Conservation (phyloP, 495 filamentous ascomycete species). For the Polyplosphaeria fusca region DNA sequence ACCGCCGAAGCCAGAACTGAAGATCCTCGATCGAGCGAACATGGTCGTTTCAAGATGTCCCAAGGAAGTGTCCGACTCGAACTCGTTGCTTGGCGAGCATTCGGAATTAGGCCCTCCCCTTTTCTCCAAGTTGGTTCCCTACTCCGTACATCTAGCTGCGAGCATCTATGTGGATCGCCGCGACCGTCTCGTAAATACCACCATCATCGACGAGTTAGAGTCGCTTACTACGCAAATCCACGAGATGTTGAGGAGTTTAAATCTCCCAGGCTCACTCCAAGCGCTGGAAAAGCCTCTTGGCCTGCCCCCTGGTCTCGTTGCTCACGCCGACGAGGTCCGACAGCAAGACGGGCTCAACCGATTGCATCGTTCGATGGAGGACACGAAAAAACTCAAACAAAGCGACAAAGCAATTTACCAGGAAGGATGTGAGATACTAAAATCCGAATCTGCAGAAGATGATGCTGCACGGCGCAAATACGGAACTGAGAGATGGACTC, state of each 20-base stretch:
- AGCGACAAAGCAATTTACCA: constrained; percentile 72
- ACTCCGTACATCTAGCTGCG: constrained; percentile 90
- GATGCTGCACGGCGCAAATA: constrained; percentile 69
- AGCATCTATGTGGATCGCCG: constrained; percentile 92
- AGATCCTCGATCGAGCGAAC: constrained; percentile 75
- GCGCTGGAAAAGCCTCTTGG: constrained; percentile 93
- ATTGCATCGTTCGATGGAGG: constrained; percentile 71
- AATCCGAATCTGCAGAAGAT: constrained; percentile 80
- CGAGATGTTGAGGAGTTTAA: constrained; percentile 72
- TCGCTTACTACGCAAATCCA: constrained; percentile 74
- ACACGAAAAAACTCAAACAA: constrained; percentile 79
- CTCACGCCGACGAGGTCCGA: constrained; percentile 93
- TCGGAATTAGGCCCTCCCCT: constrained; percentile 76
- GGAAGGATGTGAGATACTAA: constrained; percentile 74
- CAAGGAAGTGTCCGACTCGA: constrained; percentile 75
- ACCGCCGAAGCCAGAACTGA: constrained; percentile 84
- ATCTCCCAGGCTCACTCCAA: constrained; percentile 88
- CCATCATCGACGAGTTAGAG: constrained; percentile 81
- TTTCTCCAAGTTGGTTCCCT: constrained; percentile 90
- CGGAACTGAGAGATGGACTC: constrained; percentile 82
- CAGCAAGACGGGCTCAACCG: constrained; percentile 81
- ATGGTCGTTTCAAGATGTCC: constrained; percentile 84
- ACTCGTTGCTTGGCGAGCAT: constrained; percentile 73
- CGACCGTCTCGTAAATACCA: constrained; percentile 81
- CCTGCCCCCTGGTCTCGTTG: constrained; percentile 75